Evolutionary conservation across 169 alveolate genomes (phyloP), one percentile per base, ranked within the genome.

Genomic region (Plasmodium gallinaceum): DNA sequence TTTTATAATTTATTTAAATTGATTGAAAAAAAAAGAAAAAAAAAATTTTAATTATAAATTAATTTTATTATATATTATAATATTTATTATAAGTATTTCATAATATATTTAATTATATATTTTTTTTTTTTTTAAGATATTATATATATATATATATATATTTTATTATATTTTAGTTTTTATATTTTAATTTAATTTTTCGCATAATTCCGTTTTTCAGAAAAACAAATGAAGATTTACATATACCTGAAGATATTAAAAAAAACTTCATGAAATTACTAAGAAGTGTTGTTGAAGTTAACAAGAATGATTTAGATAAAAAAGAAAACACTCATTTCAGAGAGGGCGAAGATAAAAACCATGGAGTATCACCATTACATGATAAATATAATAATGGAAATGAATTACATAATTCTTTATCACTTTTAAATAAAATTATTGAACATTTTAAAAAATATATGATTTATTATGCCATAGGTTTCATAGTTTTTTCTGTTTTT

Each of bases 221-320:
- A 16, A 83, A 46, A 22, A 54, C 69, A 68, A 68, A 69, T 51
- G 83, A 83, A 68, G 54, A 83, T 43, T 66, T 83, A 83, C 58
- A 37, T 32, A 83, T 83, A 26, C 91, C 91, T 52, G 85, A 83
- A 20, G 91, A 66, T 68, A 52, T 68, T 68, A 83, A 83, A 61
- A 57, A 52, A 5, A 85, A 83, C n/a, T 83, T 83, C 39, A 54
- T 37, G 74, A 83, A 37, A 83, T 72, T 83, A 46, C 45, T 83
- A 43, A 39, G 48, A 68, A 66, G 54, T 5, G 85, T 83, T 45
- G 83, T 83, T 37, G 43, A 68, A 52, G 22, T 83, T 68, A 83
- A 83, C 32, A 54, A 68, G 37, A 66, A 68, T 42, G 24, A 51
- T 45, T 46, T 45, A 54, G 64, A 66, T 61, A 39, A 37, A 60